A percentile compares a stretch with the other conserved stretches of the same genome.
Evolutionary conservation across 1,284 basidiomycete species (phyloP).

Genomic region (Pseudozyma pruni): DNA sequence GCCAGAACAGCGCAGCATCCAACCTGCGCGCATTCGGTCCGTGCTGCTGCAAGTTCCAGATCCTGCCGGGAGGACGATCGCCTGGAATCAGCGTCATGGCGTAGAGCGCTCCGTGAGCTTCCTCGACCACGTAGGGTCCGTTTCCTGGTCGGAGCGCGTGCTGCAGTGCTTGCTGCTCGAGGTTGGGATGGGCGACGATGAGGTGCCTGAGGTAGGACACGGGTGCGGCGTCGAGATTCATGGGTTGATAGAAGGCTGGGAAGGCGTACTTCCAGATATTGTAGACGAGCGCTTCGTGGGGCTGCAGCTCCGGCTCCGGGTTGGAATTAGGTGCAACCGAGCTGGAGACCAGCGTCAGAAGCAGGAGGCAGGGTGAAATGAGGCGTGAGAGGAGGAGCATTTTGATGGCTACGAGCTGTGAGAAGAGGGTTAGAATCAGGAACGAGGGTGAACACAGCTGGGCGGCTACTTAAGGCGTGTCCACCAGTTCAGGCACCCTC

Average conservation of each 20-base stretch:
- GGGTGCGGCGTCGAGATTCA: no score
- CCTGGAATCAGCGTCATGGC: constrained; percentile 1
- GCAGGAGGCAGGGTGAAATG: no score
- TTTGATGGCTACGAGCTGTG: no score
- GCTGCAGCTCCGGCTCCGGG: neutral
- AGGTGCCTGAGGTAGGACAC: neutral
- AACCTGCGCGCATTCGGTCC: no score
- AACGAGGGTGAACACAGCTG: no score
- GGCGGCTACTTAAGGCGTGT: no score
- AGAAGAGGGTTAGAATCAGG: no score
- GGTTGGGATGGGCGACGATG: neutral
- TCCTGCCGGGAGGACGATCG: neutral
- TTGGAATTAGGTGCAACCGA: no score
- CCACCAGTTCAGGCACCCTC: no score
- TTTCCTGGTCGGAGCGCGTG: neutral
- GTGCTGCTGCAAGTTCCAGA: neutral
- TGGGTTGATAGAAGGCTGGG: neutral
- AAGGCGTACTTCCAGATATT: neutral
- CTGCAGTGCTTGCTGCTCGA: neutral
- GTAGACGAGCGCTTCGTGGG: neutral
- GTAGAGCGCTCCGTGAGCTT: neutral
- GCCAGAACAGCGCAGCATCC: neutral
- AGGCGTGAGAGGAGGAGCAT: no score
- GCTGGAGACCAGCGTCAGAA: no score
- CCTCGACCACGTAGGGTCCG: neutral